Percentiles rank a stretch among this genome's conserved stretches.
These are phyloP conservation scores for Pogostemon cablin DNA, from an alignment of 257 asterid species.

Conservation along the genomic window DNA sequence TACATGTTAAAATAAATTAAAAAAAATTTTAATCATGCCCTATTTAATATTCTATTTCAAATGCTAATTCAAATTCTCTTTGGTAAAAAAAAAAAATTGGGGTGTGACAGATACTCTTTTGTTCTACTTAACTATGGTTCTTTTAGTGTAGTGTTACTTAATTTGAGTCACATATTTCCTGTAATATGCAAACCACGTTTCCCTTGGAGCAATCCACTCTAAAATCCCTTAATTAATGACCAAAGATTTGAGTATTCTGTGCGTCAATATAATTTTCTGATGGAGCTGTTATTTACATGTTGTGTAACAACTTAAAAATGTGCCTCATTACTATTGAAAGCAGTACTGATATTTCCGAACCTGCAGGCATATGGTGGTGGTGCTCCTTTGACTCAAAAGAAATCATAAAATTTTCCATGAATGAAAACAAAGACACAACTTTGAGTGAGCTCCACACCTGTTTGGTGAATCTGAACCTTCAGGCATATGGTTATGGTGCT, in stretches of 20 bases:
- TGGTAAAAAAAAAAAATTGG: too few species aligned
- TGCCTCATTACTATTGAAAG: conserved; percentile 73
- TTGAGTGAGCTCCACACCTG: conserved; percentile 20
- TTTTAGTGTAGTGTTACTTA: not conserved
- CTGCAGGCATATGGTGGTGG: conserved; percentile 70
- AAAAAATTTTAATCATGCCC: too few species aligned
- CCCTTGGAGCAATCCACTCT: not conserved
- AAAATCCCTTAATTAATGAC: not conserved
- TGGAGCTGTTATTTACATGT: conserved; percentile 84
- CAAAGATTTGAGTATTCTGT: conserved; percentile 14
- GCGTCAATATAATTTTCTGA: conserved; percentile 19
- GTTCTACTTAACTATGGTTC: not conserved
- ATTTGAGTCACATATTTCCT: conserved; percentile 11
- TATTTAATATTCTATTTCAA: too few species aligned
- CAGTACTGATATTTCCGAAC: conserved; percentile 72
- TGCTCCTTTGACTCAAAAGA: not conserved
- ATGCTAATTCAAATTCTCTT: too few species aligned
- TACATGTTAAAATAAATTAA: too few species aligned
- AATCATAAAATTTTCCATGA: not conserved
- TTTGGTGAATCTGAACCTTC: conserved; percentile 40
- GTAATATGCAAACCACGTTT: conserved; percentile 5
- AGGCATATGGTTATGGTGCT: conserved; percentile 98
- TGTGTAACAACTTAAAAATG: conserved; percentile 83
- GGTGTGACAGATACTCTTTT: too few species aligned
- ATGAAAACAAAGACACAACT: conserved; percentile 16